Evolutionary conservation across 371 early-diverging fungal species (phyloP), one percentile per base, ranked within the genome.

Genomic region (Fennellomyces sp.): DNA sequence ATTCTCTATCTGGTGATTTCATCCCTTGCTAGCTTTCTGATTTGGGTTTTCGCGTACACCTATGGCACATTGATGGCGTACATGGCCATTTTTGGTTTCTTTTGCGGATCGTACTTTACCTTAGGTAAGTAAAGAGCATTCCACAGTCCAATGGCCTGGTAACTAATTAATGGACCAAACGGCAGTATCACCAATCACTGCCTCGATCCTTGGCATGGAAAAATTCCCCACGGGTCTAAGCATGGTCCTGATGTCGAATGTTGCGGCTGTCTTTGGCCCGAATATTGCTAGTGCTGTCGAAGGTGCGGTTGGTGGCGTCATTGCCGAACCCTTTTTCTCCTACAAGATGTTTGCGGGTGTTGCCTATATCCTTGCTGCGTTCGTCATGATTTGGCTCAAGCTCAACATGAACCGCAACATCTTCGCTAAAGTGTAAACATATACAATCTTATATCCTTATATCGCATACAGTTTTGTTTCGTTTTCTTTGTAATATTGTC

Each of bases 21-120:
- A 61, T 65, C 42, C 33, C 72, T 36, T 15, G 11, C 5, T 25
- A 42, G 17, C 33, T 54, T 76, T 17, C 47, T 84, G 23, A 74
- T 81, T 23, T 84, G 85, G 85, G 75, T 77, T 3, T 83, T 84
- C 59, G 69, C 83, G 2, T 61, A 57, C 35, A 64, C 2, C 12
- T 80, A 75, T 57, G 76, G 75, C 13, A 54, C 57, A 2, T 52
- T 83, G 21, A 68, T 73, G 65, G 76, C 68, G 0, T 83, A 70
- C 36, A 30, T 69, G 15, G 63, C 61, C 15, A 48, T 81, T 10
- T 81, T 71, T 65, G 81, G 81, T 33, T 50, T 79, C 7, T 63
- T 68, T 5, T 72, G 76, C 45, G 76, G 76, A 33, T 65, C 76
- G 0, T 79, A 66, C 38, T 79, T 76, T 45, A 67, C 76, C 12